These are phyloP conservation scores for Colletotrichum tamarilloi DNA, from an alignment of 2,329 filamentous ascomycete genomes.

Conservation along the genomic window DNA sequence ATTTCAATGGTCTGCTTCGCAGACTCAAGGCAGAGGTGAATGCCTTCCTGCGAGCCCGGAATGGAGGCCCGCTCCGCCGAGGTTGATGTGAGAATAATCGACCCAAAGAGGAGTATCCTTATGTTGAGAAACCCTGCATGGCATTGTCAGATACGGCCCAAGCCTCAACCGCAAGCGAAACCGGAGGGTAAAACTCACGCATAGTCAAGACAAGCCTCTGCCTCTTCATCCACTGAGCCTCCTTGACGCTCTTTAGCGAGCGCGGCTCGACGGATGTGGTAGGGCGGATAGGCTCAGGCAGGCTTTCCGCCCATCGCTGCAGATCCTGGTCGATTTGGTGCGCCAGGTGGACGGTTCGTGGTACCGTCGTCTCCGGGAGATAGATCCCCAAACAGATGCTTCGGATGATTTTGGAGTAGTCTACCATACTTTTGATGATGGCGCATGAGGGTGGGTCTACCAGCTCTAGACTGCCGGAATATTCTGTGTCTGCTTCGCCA, in stretches of 20 bases:
- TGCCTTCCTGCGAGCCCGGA: constrained; percentile 35
- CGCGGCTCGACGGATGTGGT: constrained; percentile 25
- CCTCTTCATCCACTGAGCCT: constrained; percentile 42
- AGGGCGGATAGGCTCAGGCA: constrained; percentile 40
- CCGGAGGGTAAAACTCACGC: constrained; percentile 22
- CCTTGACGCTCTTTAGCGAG: constrained; percentile 35
- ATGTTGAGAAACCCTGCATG: constrained; percentile 41
- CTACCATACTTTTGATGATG: constrained; percentile 43
- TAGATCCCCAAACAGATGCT: constrained; percentile 41
- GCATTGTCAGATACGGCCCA: not conserved
- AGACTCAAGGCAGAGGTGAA: constrained; percentile 41
- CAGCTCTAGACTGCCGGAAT: constrained; percentile 14
- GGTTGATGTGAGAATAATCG: constrained; percentile 39
- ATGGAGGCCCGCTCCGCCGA: constrained; percentile 36
- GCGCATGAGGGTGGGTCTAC: constrained; percentile 42
- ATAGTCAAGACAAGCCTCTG: constrained; percentile 42
- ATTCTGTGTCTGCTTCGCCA: constrained; percentile 27
- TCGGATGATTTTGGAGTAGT: constrained; percentile 42
- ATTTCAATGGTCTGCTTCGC: constrained; percentile 43
- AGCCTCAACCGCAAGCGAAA: not conserved
- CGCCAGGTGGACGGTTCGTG: constrained; percentile 38
- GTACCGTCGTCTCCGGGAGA: constrained; percentile 36
- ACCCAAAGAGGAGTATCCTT: constrained; percentile 42
- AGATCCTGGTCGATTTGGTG: constrained; percentile 40
- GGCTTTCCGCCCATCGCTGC: constrained; percentile 38